Evolutionary conservation across 2,329 filamentous ascomycete species (phyloP), one percentile per base, ranked within the genome.

Genomic region (Scedosporium minutisporum): DNA sequence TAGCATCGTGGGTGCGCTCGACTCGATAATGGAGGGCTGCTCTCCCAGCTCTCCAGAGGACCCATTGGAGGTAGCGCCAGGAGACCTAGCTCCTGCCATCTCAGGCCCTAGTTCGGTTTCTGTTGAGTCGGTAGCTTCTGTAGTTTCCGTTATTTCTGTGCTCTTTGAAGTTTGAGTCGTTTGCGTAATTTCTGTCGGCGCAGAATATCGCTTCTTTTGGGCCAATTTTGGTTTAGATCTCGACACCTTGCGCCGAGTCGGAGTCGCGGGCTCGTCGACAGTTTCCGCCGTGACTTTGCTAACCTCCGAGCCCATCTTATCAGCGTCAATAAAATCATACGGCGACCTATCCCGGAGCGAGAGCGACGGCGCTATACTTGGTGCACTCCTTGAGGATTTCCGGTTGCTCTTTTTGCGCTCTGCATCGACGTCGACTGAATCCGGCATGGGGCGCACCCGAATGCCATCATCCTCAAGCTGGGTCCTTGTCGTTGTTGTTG

Each of bases 1-100:
- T 18, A 78, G 83, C 41, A 87, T 69, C 2, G 82, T 81, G 65
- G 41, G 55, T 18, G 25, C 55, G 33, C 55, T 58, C 16, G 55
- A 58, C 57, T 51, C 60, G 7, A 29, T 51, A 12, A 55, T 48
- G 2, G 48, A 41, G 6, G 46, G 48, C 29, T 61, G 46, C 25
- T 57, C 60, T 2, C 27, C 42, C 9, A 38, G 60, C 10, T 55
- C 60, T 41, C 60, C 27, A 5, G 46, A 55, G 29, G 58, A 46
- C 3, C 38, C 48, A n/a, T 41, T n/a, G 27, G 60, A 55, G 3
- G 46, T 33, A 38, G 44, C 48, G 3, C 60, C 60, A 25, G 48
- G 48, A 9, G 60, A 61, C 53, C 60, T 55, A 10, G 23, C 60
- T 5, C 60, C 60, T 6, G 42, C n/a, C 60, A 61, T 61, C 33